Evolutionary conservation across 2,329 filamentous ascomycete species (phyloP), one percentile per base, ranked within the genome.

Genomic region (Nothomitra cinnamomea): DNA sequence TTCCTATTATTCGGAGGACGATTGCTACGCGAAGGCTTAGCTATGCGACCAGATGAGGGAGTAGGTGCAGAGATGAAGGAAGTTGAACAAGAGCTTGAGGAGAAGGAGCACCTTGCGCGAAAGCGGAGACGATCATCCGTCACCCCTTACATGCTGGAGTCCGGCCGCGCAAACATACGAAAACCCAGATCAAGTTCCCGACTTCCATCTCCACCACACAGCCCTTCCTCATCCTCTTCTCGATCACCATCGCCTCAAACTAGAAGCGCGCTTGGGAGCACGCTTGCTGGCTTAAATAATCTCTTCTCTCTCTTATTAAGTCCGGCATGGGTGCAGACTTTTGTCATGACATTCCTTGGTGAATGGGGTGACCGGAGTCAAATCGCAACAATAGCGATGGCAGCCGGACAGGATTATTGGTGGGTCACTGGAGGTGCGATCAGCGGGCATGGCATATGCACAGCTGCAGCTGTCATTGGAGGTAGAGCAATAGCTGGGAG

Each of bases 341-440:
- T 98, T 65, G 79, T 94, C 61, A 98, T 98, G 92, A 98, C 92
- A 1, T 98, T 98, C 70, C 71, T 98, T 28, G 92, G 92, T 41
- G 92, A 98, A 67, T 98, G 92, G 92, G 92, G 92, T 55, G 92
- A 98, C 64, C 81, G 92, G 60, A 94, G 87, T 65, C 92, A 98
- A 70, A 96, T 98, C 62, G 92, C 92, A 21, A 98, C 92, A 0
- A 94, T 98, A 64, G 92, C 92, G 53, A 98, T 98, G 92, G 92
- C 92, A 51, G 90, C 92, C 35, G 92, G 92, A 19, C 87, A 94
- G 67, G 92, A 98, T 66, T 98, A 96, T 68, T 96, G 90, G 90
- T 95, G 88, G 85, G 92, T 98, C 36, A 95, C 88, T 2, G 74
- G 88, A 48, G 92, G 92, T 55, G 90, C 92, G 1, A 79, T 92